Conservation (phyloP, 306 rosid genomes). For the Prunus campanulata region DNA sequence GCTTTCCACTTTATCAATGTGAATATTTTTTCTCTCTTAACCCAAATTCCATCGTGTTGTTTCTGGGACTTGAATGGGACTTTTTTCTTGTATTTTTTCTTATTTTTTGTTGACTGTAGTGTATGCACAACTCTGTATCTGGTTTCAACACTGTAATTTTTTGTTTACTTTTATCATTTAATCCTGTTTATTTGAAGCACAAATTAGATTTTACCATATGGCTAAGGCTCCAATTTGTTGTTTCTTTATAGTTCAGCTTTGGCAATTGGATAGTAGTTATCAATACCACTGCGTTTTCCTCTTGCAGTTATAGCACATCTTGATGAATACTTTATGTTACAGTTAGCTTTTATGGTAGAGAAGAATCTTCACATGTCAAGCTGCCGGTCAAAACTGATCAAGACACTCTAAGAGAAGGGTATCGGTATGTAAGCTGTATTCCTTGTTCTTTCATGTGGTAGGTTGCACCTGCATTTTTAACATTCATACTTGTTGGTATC, state of each 20-base stretch:
- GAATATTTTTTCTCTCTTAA: not conserved
- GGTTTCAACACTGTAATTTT: not conserved
- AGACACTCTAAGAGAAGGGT: slow-evolving; percentile 89
- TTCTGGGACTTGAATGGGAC: not conserved
- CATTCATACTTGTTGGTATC: not conserved
- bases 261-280: not conserved
- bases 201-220: not conserved
- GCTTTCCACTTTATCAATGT: not conserved
- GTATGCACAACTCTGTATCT: not conserved
- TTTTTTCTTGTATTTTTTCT: not conserved
- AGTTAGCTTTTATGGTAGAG: slow-evolving; percentile 77
- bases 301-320: not conserved
- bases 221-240: not conserved
- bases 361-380: slow-evolving; percentile 39
- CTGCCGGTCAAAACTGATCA: slow-evolving; percentile 86
- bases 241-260: not conserved
- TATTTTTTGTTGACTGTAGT: not conserved
- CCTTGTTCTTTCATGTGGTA: slow-evolving; percentile 1
- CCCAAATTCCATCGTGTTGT: not conserved
- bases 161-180: not conserved
- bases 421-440: slow-evolving; percentile 47
- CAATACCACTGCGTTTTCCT: slow-evolving; percentile 1
- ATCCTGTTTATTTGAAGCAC: not conserved
- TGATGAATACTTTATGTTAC: slow-evolving; percentile 25
- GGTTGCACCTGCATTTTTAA: not conserved